These are phyloP conservation scores for Blastocladiella britannica DNA, from an alignment of 192 early-diverging fungal genomes.

Conservation along the genomic window DNA sequence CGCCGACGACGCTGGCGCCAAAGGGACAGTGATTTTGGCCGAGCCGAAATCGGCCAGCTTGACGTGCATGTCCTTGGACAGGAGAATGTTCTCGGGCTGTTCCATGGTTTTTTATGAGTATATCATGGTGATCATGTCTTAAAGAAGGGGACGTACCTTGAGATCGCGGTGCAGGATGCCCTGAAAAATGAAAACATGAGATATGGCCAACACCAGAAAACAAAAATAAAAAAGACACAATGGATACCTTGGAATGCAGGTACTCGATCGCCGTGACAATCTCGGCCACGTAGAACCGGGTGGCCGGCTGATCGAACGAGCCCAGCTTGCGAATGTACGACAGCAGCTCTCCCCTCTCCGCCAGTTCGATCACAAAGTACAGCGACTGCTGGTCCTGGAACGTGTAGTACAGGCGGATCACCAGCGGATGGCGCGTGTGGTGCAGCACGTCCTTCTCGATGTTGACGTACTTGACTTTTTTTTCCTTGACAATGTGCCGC, in stretches of 20 bases:
- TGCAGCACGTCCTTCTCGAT: constrained; percentile 84
- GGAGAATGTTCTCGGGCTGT: constrained; percentile 80
- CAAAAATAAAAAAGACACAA: constrained; percentile 5
- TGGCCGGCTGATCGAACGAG: constrained; percentile 43
- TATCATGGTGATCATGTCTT: too few species aligned
- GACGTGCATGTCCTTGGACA: constrained; percentile 76
- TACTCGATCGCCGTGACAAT: constrained; percentile 70
- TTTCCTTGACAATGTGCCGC: constrained; percentile 74
- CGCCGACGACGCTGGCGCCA: too few species aligned
- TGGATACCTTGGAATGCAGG: constrained; percentile 71
- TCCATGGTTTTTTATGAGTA: too few species aligned
- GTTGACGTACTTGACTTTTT: constrained; percentile 89
- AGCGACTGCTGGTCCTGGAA: constrained; percentile 79
- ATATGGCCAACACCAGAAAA: constrained; percentile 2
- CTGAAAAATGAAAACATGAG: background rate
- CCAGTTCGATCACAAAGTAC: constrained; percentile 84
- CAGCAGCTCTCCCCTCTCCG: constrained; percentile 76
- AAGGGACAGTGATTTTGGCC: constrained; percentile 44
- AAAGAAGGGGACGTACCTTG: too few species aligned
- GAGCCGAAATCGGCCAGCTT: constrained; percentile 94
- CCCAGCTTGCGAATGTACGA: constrained; percentile 60
- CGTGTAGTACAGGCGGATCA: constrained; percentile 84
- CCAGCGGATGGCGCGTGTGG: constrained; percentile 63
- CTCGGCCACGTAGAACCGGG: constrained; percentile 73
- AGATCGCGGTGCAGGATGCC: background rate